A percentile compares a stretch with the other conserved stretches of the same genome.
Evolutionary conservation across 1,284 basidiomycete genomes (phyloP).

Genomic region (Afroboletus lepidellus): DNA sequence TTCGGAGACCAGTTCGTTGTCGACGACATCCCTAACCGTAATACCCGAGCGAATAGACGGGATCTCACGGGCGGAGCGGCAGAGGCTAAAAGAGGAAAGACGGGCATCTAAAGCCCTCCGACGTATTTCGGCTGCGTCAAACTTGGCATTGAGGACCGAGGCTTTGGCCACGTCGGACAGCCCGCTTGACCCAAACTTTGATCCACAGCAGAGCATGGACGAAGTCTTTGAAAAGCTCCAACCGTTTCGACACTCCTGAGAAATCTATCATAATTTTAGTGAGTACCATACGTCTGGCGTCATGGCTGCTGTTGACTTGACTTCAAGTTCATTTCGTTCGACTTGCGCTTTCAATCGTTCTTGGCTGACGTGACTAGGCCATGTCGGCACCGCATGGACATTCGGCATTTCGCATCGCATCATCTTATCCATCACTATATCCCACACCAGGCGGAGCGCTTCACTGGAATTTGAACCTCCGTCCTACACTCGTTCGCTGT

Average conservation of each 20-base stretch:
- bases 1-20: constrained; percentile 15
- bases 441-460: constrained; percentile 14
- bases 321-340: constrained; percentile 15
- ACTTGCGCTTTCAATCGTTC: constrained; percentile 12
- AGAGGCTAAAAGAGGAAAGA: constrained; percentile 34
- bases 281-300: background rate
- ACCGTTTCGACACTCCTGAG: constrained; percentile 35
- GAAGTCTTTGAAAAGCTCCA: constrained; percentile 39
- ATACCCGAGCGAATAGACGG: constrained; percentile 30
- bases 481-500: constrained; percentile 19
- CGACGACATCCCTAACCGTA: constrained; percentile 23
- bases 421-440: constrained; percentile 13
- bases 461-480: constrained; percentile 32
- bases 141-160: constrained; percentile 21
- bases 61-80: constrained; percentile 31
- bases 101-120: constrained; percentile 37
- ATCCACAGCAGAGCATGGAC: constrained; percentile 38
- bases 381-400: constrained; percentile 20
- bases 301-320: constrained; percentile 8
- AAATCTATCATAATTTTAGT: constrained; percentile 16
- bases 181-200: constrained; percentile 32
- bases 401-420: constrained; percentile 29
- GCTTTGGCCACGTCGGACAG: constrained; percentile 23
- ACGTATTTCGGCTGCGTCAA: constrained; percentile 37
- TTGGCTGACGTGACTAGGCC: constrained; percentile 12